phyloP scores from a whole-genome alignment of 2,329 filamentous ascomycete species.

The Colletotrichum tofieldiae region DNA sequence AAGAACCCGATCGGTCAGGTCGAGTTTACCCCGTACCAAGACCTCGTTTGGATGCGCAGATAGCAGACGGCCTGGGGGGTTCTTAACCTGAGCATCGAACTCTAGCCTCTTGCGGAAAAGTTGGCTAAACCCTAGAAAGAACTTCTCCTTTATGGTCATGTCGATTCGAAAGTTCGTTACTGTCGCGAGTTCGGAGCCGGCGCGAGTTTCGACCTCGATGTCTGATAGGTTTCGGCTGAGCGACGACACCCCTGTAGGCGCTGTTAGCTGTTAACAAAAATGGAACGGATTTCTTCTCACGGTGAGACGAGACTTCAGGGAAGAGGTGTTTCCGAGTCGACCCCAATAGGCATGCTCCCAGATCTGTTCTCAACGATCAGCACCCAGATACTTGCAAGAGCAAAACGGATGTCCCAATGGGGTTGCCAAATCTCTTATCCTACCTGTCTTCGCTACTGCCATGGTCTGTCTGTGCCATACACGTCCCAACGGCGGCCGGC shows the following conservation, averaged over 20 bases:
- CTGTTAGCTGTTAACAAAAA: not conserved
- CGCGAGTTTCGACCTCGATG: not conserved
- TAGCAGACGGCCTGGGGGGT: not conserved
- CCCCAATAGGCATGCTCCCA: not conserved
- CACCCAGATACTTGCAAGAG: not conserved
- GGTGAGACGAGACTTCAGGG: not conserved
- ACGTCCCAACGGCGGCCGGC: not conserved
- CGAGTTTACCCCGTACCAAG: conserved; percentile 13
- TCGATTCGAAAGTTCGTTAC: not conserved
- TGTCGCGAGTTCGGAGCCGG: not conserved
- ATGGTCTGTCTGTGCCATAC: not conserved
- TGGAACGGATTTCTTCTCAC: not conserved
- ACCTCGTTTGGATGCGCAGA: not conserved
- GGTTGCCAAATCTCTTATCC: too few species aligned
- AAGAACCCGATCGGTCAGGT: conserved; percentile 9
- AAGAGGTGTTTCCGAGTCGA: not conserved
- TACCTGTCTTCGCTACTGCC: not conserved
- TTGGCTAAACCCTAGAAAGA: conserved; percentile 1
- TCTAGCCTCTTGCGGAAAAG: not conserved
- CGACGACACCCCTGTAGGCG: not conserved
- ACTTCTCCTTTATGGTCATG: conserved; percentile 28
- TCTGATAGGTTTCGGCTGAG: conserved; percentile 6
- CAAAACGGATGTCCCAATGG: not conserved
- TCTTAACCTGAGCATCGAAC: not conserved
- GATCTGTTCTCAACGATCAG: not conserved